Base-by-base conservation (phyloP, 176 grass and related monocot genomes). In the Echinochloa phyllopogon region DNA sequence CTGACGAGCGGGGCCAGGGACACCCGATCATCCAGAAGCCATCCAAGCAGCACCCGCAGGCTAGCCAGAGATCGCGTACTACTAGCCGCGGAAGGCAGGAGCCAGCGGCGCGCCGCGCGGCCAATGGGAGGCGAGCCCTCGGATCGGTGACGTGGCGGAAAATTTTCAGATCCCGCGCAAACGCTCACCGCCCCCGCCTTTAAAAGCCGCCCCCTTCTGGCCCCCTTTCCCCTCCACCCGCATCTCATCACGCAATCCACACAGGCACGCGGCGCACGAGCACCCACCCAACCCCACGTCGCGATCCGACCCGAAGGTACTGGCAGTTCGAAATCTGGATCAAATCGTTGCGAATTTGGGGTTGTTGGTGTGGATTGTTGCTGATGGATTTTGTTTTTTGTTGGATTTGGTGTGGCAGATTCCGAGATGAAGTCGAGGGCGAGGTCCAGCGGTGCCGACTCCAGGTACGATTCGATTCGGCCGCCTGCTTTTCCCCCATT, bases 111-210 rank as follows among this genome's bases (percentile, higher is more conserved):
- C 79, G 51, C 57, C 58, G 14, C 68, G 48, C 29, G 16, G 77
- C 83, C 83, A 86, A 89, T 89, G 55, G 83, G 63, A 86, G 24
- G 78, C 45, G 38, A 77, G 66, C 69, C 14, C 64, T 25, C 85
- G 85, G 91, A 97, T 94, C 89, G 82, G 0, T 97, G 94, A 94
- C 82, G 89, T 92, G 94, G 78, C 63, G 0, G 33, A 61, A 78
- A 33, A 6, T 53, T 67, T 91, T 52, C 12, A 41, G 78, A 78
- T 87, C 92, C 89, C 92, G 92, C 92, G 80, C 86, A 87, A 89
- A 87, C 65, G 62, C 71, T 43, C 85, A 25, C 78, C 79, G 48
- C 12, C 39, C 29, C 41, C 18, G 80, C 75, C 75, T 84, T 88
- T 90, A 87, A 90, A 90, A 39, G 60, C 84, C 82, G 66, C 81